These are phyloP conservation scores for Laburnicola sp. DNA, from an alignment of 2,329 filamentous ascomycete species.

Conservation along the genomic window DNA sequence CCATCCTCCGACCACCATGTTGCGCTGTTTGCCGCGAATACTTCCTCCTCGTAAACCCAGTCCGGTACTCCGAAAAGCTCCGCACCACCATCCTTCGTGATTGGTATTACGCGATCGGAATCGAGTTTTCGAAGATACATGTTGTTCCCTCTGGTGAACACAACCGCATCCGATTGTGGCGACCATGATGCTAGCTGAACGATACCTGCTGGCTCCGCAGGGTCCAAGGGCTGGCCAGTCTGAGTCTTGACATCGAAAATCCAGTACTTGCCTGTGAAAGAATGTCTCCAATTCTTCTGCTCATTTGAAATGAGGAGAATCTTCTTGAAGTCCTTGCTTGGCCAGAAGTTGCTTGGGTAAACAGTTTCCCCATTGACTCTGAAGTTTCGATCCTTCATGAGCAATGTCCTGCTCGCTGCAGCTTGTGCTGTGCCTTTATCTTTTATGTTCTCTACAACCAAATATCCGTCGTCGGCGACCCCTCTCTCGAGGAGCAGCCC, in stretches of 20 bases:
- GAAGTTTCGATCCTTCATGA: constrained; percentile 74
- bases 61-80: constrained; percentile 94
- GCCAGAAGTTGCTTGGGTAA: constrained; percentile 65
- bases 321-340: constrained; percentile 81
- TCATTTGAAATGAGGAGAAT: constrained; percentile 77
- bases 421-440: constrained; percentile 48
- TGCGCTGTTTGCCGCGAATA: constrained; percentile 76
- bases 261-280: constrained; percentile 84
- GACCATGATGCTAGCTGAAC: constrained; percentile 90
- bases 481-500: constrained; percentile 79
- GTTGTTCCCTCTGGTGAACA: constrained; percentile 91
- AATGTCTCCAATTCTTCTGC: constrained; percentile 85
- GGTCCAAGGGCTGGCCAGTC: constrained; percentile 74
- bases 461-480: constrained; percentile 64
- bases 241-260: constrained; percentile 88
- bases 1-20: constrained; percentile 97
- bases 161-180: constrained; percentile 79
- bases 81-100: constrained; percentile 83
- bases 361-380: constrained; percentile 60
- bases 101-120: constrained; percentile 64
- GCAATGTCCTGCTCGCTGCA: constrained; percentile 61
- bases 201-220: constrained; percentile 63
- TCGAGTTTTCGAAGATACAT: constrained; percentile 74
- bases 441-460: constrained; percentile 85
- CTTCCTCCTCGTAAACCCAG: constrained; percentile 94